These are phyloP conservation scores for Staphylotrichum tortipilum DNA, from an alignment of 495 filamentous ascomycete genomes.

Conservation along the genomic window DNA sequence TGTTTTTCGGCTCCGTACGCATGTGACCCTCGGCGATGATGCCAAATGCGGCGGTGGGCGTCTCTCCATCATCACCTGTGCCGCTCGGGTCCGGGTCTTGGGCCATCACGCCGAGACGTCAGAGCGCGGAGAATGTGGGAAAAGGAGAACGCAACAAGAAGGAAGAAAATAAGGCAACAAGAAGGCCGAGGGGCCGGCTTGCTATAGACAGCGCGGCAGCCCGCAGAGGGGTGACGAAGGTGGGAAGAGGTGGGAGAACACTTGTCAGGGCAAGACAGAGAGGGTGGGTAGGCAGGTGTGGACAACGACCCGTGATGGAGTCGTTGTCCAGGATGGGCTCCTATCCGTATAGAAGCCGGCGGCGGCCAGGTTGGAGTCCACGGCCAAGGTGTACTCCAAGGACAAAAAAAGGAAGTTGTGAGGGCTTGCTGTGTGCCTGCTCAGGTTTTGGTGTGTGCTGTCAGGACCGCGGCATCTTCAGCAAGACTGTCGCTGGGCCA, in stretches of 20 bases:
- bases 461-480: neutral
- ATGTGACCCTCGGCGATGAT: neutral
- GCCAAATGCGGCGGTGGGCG: no score
- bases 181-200: no score
- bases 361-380: neutral
- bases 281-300: neutral
- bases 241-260: conserved; percentile 16
- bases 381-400: neutral
- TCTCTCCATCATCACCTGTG: neutral
- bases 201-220: neutral
- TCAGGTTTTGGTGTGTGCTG: no score
- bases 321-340: conserved; percentile 6
- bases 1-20: no score
- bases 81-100: neutral
- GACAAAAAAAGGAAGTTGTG: neutral
- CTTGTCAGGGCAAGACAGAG: conserved; percentile 20
- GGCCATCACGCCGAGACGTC: neutral
- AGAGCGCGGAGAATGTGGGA: neutral
- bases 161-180: conserved; percentile 3
- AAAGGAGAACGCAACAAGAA: conserved; percentile 1
- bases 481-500: conserved; percentile 1
- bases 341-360: neutral
- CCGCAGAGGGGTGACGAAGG: neutral
- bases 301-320: conserved; percentile 10
- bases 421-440: neutral